A percentile compares a stretch with the other conserved stretches of the same genome.
Conservation (phyloP, 2,329 filamentous ascomycete genomes). For the Fusarium hostae region DNA sequence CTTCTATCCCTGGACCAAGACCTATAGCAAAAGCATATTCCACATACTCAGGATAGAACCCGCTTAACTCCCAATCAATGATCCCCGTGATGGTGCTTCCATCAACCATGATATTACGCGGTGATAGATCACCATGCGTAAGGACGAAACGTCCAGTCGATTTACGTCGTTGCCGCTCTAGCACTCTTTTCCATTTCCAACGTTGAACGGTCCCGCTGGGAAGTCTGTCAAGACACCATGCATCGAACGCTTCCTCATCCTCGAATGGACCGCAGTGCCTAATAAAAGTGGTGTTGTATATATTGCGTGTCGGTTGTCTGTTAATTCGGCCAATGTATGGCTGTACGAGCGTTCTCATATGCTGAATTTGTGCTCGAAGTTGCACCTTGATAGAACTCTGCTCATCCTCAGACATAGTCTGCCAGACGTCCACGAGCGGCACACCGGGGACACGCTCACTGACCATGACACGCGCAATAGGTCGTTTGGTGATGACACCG, state of each 20-base stretch:
- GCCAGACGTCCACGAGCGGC: not conserved
- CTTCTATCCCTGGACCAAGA: not conserved
- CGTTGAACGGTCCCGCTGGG: not conserved
- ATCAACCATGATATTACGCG: not conserved
- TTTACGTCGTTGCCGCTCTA: not conserved
- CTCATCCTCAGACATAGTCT: not conserved
- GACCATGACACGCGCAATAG: not conserved
- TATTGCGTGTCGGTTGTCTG: not conserved
- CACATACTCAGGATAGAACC: constrained; percentile 6
- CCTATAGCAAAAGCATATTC: not conserved
- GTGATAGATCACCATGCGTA: constrained; percentile 1
- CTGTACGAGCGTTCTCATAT: not conserved
- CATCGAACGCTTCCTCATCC: not conserved
- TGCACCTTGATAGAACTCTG: not conserved
- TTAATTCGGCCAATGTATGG: not conserved
- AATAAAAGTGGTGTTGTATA: not conserved
- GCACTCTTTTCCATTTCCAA: not conserved
- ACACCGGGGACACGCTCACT: not conserved
- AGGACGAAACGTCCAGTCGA: not conserved
- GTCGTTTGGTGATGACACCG: rapidly evolving
- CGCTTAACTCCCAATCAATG: constrained; percentile 3
- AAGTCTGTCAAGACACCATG: not conserved
- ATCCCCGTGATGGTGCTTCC: not conserved
- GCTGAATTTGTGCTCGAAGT: not conserved
- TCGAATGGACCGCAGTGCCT: not conserved